These are phyloP conservation scores for Vitis amurensis DNA, from an alignment of 164 flowering plant genomes.

Conservation along the genomic window DNA sequence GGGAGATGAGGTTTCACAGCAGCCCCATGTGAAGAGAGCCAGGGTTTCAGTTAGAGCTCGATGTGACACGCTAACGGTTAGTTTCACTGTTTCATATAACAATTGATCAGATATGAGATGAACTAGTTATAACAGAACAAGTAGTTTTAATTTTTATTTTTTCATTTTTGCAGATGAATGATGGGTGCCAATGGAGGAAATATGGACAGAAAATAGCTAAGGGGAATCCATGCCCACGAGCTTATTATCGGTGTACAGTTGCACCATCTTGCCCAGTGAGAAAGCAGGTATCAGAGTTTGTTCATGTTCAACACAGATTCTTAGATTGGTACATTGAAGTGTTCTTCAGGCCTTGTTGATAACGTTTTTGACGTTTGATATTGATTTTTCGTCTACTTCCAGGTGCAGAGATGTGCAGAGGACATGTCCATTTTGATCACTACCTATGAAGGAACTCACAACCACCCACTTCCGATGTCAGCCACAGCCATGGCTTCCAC, in stretches of 20 bases:
- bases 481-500: slow-evolving; percentile 55
- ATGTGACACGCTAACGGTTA: slow-evolving; percentile 81
- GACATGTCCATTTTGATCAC: slow-evolving; percentile 52
- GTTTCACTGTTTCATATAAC: slow-evolving; percentile 12
- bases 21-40: slow-evolving; percentile 61
- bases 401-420: slow-evolving; percentile 51
- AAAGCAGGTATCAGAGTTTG: slow-evolving; percentile 34
- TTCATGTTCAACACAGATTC: neutral
- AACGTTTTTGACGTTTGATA: neutral
- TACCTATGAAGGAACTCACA: slow-evolving; percentile 54
- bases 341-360: neutral
- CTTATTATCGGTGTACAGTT: slow-evolving; percentile 68
- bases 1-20: slow-evolving; percentile 51
- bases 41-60: slow-evolving; percentile 85
- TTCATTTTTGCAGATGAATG: slow-evolving; percentile 43
- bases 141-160: neutral
- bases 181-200: slow-evolving; percentile 80
- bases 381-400: neutral
- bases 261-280: slow-evolving; percentile 55
- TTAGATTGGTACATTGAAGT: neutral
- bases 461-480: slow-evolving; percentile 47
- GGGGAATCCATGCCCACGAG: slow-evolving; percentile 74
- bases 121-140: no score
- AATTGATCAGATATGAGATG: neutral
- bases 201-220: slow-evolving; percentile 54